Conservation (phyloP, 2,329 filamentous ascomycete species). For the Kalaharituber pfeilii region DNA sequence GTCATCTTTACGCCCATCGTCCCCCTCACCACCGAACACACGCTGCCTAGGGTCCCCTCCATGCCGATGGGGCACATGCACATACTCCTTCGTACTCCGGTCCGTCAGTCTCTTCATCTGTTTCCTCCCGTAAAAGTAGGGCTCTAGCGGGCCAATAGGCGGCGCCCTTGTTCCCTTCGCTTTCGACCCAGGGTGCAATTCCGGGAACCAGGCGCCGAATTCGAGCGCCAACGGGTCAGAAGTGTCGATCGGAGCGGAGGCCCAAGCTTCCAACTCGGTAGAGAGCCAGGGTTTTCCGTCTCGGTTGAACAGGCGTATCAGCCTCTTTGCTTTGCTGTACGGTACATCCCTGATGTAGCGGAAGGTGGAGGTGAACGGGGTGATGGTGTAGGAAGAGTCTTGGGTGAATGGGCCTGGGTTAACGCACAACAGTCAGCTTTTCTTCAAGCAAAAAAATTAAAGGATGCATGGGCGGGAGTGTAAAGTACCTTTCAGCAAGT, state of each 20-base stretch:
- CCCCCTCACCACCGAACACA: background rate
- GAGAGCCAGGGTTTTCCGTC: constrained; percentile 24
- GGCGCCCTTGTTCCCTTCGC: constrained; percentile 1
- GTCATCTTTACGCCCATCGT: background rate
- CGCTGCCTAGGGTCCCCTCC: background rate
- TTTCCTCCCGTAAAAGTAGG: constrained; percentile 2
- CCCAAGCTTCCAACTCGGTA: background rate
- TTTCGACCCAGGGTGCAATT: no score
- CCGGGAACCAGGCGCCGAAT: no score
- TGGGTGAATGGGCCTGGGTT: constrained; percentile 52
- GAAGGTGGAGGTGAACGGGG: constrained; percentile 70
- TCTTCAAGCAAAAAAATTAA: no score
- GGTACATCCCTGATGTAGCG: constrained; percentile 64
- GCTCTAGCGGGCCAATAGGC: constrained; percentile 1
- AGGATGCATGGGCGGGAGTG: no score
- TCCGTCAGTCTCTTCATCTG: background rate
- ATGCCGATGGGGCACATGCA: no score
- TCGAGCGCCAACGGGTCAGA: background rate
- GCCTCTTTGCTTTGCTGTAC: constrained; percentile 52
- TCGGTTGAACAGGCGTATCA: constrained; percentile 44
- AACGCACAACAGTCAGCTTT: no score
- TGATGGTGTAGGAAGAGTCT: constrained; percentile 71
- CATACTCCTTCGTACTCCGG: background rate
- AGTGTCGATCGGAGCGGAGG: no score
- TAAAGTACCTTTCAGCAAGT: constrained; percentile 65